Evolutionary conservation across 306 rosid genomes (phyloP).

Genomic region (Dalbergia oliveri): DNA sequence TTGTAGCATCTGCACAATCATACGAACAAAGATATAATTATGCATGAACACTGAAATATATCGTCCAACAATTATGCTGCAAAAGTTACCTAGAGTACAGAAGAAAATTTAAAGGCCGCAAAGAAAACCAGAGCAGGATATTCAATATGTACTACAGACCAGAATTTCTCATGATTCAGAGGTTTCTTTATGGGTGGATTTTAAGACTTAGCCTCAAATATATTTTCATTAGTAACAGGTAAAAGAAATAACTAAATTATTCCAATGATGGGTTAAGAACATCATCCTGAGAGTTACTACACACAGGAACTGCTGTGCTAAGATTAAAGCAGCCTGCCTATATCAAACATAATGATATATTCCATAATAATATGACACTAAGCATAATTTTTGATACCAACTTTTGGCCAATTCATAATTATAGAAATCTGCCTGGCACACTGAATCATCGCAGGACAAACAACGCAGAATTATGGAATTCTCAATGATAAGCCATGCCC

Average conservation of each 20-base stretch:
- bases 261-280: not conserved
- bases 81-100: constrained; percentile 21
- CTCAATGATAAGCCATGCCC: constrained; percentile 14
- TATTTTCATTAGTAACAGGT: not conserved
- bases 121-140: constrained; percentile 38
- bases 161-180: constrained; percentile 19
- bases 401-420: not conserved
- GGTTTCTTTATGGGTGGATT: constrained; percentile 12
- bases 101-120: constrained; percentile 8
- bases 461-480: not conserved
- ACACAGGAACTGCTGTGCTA: constrained; percentile 16
- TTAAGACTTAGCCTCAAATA: not conserved
- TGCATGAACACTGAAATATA: not conserved
- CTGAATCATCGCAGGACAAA: not conserved
- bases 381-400: constrained; percentile 6
- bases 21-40: constrained; percentile 33
- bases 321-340: constrained; percentile 6
- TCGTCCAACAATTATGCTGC: constrained; percentile 6
- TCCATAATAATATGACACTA: constrained; percentile 17
- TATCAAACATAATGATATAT: not conserved
- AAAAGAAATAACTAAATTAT: constrained; percentile 1
- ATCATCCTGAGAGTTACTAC: not conserved
- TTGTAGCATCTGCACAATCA: constrained; percentile 78
- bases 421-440: constrained; percentile 13
- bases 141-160: constrained; percentile 4